Evolutionary conservation across 2,329 filamentous ascomycete genomes (phyloP).

Genomic region (Hirsutella minnesotensis): DNA sequence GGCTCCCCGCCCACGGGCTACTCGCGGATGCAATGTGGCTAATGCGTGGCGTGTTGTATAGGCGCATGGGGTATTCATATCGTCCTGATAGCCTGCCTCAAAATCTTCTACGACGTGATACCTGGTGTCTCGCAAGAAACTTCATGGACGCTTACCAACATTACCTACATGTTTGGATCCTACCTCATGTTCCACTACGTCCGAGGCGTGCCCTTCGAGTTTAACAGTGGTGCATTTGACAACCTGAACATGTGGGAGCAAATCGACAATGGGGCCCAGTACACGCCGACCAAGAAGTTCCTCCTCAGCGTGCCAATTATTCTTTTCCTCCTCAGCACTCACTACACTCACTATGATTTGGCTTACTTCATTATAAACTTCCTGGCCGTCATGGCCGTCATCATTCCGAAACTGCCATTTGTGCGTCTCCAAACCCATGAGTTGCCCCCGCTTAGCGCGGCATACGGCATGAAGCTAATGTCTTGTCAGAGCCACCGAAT

Average conservation of each 20-base stretch:
- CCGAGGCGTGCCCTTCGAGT: slow-evolving; percentile 94
- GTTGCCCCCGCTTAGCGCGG: neutral
- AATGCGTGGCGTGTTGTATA: slow-evolving; percentile 23
- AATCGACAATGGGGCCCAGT: slow-evolving; percentile 97
- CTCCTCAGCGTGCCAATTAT: slow-evolving; percentile 87
- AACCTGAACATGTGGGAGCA: slow-evolving; percentile 99
- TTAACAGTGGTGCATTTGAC: slow-evolving; percentile 96
- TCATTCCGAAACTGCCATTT: slow-evolving; percentile 92
- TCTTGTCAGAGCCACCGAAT: slow-evolving; percentile 58
- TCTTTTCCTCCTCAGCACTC: slow-evolving; percentile 90
- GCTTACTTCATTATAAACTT: slow-evolving; percentile 98
- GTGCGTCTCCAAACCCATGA: slow-evolving; percentile 39
- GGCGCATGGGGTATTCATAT: slow-evolving; percentile 97
- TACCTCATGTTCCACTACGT: slow-evolving; percentile 99
- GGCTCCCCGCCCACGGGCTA: too few species aligned
- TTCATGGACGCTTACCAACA: slow-evolving; percentile 97
- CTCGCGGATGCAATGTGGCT: neutral
- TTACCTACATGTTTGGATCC: slow-evolving; percentile 96
- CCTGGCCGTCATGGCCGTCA: slow-evolving; percentile 78
- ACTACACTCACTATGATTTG: slow-evolving; percentile 97
- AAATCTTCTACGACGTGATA: slow-evolving; percentile 95
- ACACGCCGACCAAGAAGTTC: slow-evolving; percentile 98
- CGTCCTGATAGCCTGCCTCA: slow-evolving; percentile 79
- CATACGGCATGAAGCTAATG: slow-evolving; percentile 11
- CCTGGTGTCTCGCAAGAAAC: slow-evolving; percentile 95